These are phyloP conservation scores for Salix viminalis DNA, from an alignment of 345 rosid species.

Conservation along the genomic window DNA sequence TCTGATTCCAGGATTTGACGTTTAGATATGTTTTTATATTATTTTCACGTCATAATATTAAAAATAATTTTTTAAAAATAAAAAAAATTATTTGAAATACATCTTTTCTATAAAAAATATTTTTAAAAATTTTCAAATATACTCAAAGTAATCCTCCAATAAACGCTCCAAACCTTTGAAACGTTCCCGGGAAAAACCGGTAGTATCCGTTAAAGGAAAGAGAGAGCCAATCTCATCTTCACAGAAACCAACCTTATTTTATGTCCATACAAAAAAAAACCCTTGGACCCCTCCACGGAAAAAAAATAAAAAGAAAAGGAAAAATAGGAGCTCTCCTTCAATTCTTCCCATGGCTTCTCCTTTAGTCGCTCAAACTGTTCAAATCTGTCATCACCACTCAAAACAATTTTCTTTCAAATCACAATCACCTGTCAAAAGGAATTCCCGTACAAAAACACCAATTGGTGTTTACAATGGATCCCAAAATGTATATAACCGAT, in stretches of 20 bases:
- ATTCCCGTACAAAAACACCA: not conserved
- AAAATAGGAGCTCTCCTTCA: not conserved
- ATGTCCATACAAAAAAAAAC: slow-evolving; percentile 9
- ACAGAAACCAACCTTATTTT: not conserved
- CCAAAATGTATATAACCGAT: not conserved
- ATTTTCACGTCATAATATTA: too few species aligned
- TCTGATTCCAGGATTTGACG: too few species aligned
- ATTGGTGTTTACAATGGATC: slow-evolving; percentile 19
- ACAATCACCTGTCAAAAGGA: slow-evolving; percentile 2
- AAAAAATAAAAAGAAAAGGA: too few species aligned
- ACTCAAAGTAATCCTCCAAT: too few species aligned
- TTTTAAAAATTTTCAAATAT: too few species aligned
- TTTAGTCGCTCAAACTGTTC: slow-evolving; percentile 25
- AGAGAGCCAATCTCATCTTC: not conserved
- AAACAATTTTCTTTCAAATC: slow-evolving; percentile 17
- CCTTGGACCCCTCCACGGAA: not conserved
- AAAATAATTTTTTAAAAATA: too few species aligned
- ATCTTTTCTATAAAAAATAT: too few species aligned
- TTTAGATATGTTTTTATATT: too few species aligned
- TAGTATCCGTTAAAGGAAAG: not conserved
- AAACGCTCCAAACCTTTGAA: not conserved
- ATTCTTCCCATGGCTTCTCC: slow-evolving; percentile 43
- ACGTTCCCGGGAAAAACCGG: not conserved
- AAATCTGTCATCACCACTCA: slow-evolving; percentile 19
- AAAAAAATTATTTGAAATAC: too few species aligned